These are phyloP conservation scores for Curvularia verruculosa DNA, from an alignment of 2,329 filamentous ascomycete species.

Conservation along the genomic window DNA sequence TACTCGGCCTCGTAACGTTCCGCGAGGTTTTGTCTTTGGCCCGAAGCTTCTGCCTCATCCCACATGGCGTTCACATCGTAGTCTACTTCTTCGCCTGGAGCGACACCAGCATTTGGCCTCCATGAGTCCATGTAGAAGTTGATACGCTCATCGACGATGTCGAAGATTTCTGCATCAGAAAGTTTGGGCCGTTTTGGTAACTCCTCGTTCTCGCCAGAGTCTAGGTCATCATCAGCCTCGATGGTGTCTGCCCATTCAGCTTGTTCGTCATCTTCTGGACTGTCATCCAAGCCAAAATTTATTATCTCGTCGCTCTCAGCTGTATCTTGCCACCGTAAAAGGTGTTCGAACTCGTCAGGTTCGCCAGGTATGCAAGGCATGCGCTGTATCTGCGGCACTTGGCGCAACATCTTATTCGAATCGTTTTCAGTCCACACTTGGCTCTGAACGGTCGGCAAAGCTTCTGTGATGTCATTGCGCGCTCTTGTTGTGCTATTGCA, in stretches of 20 bases:
- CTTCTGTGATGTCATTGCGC: background rate
- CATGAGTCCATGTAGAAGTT: constrained; percentile 26
- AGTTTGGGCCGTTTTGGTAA: constrained; percentile 16
- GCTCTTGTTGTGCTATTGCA: too few species aligned
- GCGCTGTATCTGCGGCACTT: background rate
- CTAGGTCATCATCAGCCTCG: constrained; percentile 10
- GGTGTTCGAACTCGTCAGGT: constrained; percentile 35
- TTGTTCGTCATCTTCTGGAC: constrained; percentile 15
- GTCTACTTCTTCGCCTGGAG: constrained; percentile 12
- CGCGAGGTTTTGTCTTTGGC: constrained; percentile 18
- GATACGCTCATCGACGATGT: constrained; percentile 40
- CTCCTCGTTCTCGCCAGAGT: constrained; percentile 5
- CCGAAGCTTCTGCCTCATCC: constrained; percentile 27
- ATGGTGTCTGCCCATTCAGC: constrained; percentile 10
- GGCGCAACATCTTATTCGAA: background rate
- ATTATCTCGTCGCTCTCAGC: constrained; percentile 9
- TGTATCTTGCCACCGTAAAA: constrained; percentile 28
- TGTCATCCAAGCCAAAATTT: constrained; percentile 12
- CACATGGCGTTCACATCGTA: constrained; percentile 28
- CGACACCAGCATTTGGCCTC: constrained; percentile 23
- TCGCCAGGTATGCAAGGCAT: background rate
- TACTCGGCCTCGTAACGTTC: constrained; percentile 21
- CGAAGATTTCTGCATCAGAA: constrained; percentile 17
- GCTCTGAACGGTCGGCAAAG: constrained; percentile 3
- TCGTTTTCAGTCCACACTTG: constrained; percentile 11